Percentiles rank a stretch among this genome's conserved stretches.
Conservation (phyloP, 1,139 yeast genomes). For the Dujonia santamariae region DNA sequence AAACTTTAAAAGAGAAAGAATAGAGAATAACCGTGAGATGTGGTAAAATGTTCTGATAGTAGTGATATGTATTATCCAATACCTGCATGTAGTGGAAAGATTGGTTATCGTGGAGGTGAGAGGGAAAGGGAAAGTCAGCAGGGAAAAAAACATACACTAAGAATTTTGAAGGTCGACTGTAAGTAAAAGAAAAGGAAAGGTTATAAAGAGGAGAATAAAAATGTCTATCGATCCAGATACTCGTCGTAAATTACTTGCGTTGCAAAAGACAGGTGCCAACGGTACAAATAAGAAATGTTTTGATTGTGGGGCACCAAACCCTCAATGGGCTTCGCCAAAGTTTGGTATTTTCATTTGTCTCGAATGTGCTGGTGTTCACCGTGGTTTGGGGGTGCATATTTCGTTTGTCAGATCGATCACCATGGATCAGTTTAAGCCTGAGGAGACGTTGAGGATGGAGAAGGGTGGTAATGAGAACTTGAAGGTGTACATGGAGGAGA, state of each 20-base stretch:
- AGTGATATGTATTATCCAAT: too few relatives aligned
- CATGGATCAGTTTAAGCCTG: slow-evolving; percentile 96
- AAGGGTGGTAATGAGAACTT: slow-evolving; percentile 89
- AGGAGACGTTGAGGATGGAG: slow-evolving; percentile 88
- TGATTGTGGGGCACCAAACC: slow-evolving; percentile 94
- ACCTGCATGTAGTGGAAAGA: too few relatives aligned
- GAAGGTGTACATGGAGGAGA: slow-evolving; percentile 58
- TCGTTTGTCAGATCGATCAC: slow-evolving; percentile 95
- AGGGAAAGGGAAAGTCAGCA: too few relatives aligned
- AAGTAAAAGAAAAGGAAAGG: too few relatives aligned
- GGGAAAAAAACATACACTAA: too few relatives aligned
- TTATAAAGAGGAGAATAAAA: too few relatives aligned
- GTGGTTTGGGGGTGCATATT: slow-evolving; percentile 95
- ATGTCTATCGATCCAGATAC: slow-evolving; percentile 89
- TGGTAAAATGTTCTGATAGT: too few relatives aligned
- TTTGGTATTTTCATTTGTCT: slow-evolving; percentile 95
- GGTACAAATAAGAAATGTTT: slow-evolving; percentile 88
- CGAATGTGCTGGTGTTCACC: slow-evolving; percentile 95
- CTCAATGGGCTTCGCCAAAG: slow-evolving; percentile 99
- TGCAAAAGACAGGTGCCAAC: slow-evolving; percentile 73
- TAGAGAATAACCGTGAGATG: too few relatives aligned
- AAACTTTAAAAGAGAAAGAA: too few relatives aligned
- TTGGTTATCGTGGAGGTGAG: too few relatives aligned
- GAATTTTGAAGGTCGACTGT: too few relatives aligned
- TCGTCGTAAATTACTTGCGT: slow-evolving; percentile 72